Conservation (phyloP, 169 alveolate species). For the Sarcocystis neurona region DNA sequence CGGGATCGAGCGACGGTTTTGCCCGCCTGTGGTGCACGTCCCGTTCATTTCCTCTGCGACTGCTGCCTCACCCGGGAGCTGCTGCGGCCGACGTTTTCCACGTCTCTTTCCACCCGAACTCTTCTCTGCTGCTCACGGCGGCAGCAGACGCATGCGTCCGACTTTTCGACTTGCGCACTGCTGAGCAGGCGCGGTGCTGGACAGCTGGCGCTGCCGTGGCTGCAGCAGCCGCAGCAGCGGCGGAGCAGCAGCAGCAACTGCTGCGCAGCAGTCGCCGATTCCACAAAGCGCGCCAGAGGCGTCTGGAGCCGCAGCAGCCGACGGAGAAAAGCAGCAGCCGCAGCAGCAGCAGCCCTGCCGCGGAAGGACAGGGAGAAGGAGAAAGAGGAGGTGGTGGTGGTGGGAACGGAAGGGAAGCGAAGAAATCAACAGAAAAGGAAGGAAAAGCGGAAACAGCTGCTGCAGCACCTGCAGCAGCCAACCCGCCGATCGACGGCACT, state of each 20-base stretch:
- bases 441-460: too few species aligned
- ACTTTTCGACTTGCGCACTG: conserved; percentile 51
- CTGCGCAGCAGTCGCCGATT: conserved; percentile 20
- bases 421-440: too few species aligned
- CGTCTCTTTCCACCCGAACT: conserved; percentile 50
- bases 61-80: conserved; percentile 50
- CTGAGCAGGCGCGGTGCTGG: conserved; percentile 32
- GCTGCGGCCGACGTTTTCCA: conserved; percentile 37
- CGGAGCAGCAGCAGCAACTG: conserved; percentile 27
- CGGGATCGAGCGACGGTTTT: conserved; percentile 41
- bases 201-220: background rate
- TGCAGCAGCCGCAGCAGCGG: background rate
- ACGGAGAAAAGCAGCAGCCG: conserved; percentile 29
- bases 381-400: too few species aligned
- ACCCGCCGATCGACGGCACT: too few species aligned
- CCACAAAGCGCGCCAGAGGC: background rate
- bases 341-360: conserved; percentile 1
- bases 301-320: conserved; percentile 9
- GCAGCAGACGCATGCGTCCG: conserved; percentile 47
- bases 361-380: too few species aligned
- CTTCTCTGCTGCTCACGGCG: conserved; percentile 56
- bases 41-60: conserved; percentile 46
- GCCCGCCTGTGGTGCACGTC: conserved; percentile 62
- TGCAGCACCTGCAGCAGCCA: too few species aligned
- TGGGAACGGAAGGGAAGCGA: too few species aligned